Conservation (phyloP, 169 alveolate genomes). For the Neospora caninum region DNA sequence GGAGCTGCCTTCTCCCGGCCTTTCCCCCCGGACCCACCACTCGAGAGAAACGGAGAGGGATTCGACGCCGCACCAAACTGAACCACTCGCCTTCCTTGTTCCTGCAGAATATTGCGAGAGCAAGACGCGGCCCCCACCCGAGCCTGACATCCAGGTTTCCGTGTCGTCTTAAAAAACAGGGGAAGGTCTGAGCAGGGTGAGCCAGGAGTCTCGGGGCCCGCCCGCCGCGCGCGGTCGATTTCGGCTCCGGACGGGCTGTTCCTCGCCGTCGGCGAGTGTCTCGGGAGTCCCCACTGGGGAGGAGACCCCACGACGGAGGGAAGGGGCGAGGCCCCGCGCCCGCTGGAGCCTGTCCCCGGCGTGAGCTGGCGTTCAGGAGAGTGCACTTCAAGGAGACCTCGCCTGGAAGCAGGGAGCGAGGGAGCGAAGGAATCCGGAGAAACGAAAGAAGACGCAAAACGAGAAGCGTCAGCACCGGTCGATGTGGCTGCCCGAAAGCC, state of each 20-base stretch:
- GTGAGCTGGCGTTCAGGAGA: too few species aligned
- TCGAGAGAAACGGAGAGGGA: neutral
- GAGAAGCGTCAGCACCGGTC: neutral
- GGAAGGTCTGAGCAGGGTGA: neutral
- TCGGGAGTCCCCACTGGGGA: neutral
- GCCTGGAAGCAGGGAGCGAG: neutral
- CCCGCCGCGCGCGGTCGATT: neutral
- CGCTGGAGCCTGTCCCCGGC: too few species aligned
- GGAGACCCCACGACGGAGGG: neutral
- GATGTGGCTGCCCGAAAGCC: neutral
- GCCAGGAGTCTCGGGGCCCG: neutral
- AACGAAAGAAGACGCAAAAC: neutral
- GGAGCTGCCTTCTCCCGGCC: neutral
- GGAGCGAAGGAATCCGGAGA: neutral
- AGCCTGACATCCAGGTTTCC: neutral
- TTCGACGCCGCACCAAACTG: neutral
- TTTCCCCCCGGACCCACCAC: neutral
- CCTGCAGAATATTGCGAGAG: neutral
- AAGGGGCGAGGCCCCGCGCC: neutral
- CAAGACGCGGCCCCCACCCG: neutral
- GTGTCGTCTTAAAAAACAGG: neutral
- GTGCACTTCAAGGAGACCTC: neutral
- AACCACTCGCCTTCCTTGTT: constrained; percentile 22
- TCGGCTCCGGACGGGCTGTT: neutral
- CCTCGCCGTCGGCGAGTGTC: neutral